Percentiles rank a stretch among this genome's conserved stretches.
Conservation (phyloP, 2,329 filamentous ascomycete species). For the Penicillium expansum region DNA sequence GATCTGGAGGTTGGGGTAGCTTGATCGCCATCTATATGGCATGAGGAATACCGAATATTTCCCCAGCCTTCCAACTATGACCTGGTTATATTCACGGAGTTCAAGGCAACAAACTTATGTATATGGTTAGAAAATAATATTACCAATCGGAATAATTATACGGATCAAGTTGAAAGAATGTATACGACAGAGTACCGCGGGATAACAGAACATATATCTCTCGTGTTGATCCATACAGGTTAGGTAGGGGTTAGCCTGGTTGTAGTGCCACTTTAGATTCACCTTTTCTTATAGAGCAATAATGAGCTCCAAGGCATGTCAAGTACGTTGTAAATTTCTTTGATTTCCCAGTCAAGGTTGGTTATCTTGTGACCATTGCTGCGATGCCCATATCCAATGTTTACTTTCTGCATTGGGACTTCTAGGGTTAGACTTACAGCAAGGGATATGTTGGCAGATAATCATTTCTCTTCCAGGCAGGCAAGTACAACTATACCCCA, state of each 20-base stretch:
- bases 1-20: not conserved
- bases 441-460: slow-evolving; percentile 2
- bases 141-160: not conserved
- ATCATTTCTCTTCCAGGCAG: not conserved
- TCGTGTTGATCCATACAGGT: not conserved
- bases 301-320: not conserved
- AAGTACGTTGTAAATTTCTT: not conserved
- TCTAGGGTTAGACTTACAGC: not conserved
- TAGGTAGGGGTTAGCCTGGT: not conserved
- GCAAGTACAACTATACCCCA: not conserved
- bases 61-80: not conserved
- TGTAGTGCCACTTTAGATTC: not conserved
- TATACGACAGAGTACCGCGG: not conserved
- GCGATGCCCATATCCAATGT: not conserved
- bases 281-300: not conserved
- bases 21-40: slow-evolving; percentile 1
- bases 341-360: too few species aligned
- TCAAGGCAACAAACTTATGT: too few species aligned
- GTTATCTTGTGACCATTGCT: not conserved
- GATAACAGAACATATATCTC: not conserved
- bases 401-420: too few species aligned
- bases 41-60: not conserved
- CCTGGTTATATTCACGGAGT: not conserved
- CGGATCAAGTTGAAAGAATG: not conserved
- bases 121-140: not conserved